phyloP scores from a whole-genome alignment of 2,329 filamentous ascomycete species.

The Pseudogymnoascus sp. region DNA sequence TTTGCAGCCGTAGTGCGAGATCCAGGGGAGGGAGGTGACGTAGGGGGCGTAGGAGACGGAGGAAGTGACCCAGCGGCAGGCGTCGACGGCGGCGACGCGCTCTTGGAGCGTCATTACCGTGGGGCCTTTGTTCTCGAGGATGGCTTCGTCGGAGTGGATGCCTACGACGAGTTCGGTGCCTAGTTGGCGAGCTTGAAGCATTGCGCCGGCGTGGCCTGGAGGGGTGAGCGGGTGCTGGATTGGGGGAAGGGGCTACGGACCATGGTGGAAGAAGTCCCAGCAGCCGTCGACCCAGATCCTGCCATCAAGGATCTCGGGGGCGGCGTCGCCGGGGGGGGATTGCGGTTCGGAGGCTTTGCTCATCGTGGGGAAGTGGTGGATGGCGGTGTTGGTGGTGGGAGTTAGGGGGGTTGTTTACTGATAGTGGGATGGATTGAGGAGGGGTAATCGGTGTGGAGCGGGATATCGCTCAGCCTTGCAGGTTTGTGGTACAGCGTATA shows the following conservation, averaged over 20 bases:
- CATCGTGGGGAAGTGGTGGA: neutral
- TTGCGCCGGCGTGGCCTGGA: conserved; percentile 85
- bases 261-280: conserved; percentile 98
- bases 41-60: conserved; percentile 84
- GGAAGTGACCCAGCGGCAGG: conserved; percentile 87
- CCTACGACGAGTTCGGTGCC: conserved; percentile 84
- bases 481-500: neutral
- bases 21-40: conserved; percentile 88
- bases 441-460: neutral
- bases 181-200: conserved; percentile 89
- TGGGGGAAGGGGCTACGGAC: conserved; percentile 36
- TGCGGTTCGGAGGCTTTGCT: neutral
- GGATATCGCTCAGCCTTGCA: conserved; percentile 7
- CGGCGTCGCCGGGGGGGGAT: conserved; percentile 23
- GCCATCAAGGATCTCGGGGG: conserved; percentile 41
- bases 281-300: conserved; percentile 98
- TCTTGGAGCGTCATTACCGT: conserved; percentile 94
- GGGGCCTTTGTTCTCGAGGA: conserved; percentile 93
- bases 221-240: neutral
- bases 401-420: conserved; percentile 6
- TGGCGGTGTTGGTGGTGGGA: neutral
- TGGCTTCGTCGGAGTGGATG: conserved; percentile 91
- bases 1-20: conserved; percentile 87
- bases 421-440: conserved; percentile 7
- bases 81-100: conserved; percentile 81